Evolutionary conservation across 805 yeast species (phyloP), one percentile per base, ranked within the genome.

Genomic region (Metschnikowia arizonensis): DNA sequence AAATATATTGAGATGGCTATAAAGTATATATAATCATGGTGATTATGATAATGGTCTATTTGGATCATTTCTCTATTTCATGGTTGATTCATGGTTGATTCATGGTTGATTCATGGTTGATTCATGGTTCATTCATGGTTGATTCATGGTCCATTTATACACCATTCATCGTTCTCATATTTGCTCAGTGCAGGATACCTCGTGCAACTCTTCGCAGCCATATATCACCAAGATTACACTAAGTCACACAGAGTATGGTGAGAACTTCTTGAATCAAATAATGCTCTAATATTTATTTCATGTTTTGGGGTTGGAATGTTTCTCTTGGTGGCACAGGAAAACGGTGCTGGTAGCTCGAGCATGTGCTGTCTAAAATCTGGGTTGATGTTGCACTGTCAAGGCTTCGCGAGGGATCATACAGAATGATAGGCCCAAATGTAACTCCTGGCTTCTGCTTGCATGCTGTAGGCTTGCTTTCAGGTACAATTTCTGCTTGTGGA

Each of bases 391-490:
- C 31, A 39, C 17, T 15, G 15, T 37, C 32, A 9, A 17, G 8
- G 15, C 57, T 65, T 38, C 60, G 63, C 12, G 72, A 65, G 10
- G 74, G 74, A 47, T 69, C 72, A 44, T 69, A 69, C 45, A 58
- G 73, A 33, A 69, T 47, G 48, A 69, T 68, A 6, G 74, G 72
- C 26, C 72, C 69, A 50, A 67, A 68, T 43, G 60, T 65, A 40
- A 69, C 52, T n/a, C 48, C 40, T 25, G 3, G 21, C 8, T 30
- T 39, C 23, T 26, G 40, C 40, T 37, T 37, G 26, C 15, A 19
- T 7, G 17, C 26, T 6, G 4, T 15, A n/a, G 32, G 33, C 25
- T 37, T 26, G 17, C 15, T 28, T 11, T 37, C 40, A 14, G 38
- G 5, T n/a, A 14, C 14, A 12, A 23, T 6, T 18, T 23, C 31